Evolutionary conservation across 805 yeast species (phyloP).

Genomic region (Isabelozyma heimii): DNA sequence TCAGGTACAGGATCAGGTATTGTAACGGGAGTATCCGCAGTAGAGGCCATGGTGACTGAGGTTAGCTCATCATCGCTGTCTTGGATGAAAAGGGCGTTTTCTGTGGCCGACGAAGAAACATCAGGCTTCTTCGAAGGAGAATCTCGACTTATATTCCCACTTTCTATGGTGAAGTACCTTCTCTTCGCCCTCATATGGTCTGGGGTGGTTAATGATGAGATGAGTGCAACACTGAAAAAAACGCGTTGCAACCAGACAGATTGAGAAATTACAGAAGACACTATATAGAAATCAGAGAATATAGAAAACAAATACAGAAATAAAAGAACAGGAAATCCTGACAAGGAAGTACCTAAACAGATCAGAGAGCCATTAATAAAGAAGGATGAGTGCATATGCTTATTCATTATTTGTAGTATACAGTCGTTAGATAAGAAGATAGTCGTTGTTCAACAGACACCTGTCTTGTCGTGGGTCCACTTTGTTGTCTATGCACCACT

Average conservation of each 20-base stretch:
- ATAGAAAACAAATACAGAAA: too few species aligned
- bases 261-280: too few species aligned
- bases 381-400: too few species aligned
- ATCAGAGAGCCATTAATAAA: too few species aligned
- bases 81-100: conserved; percentile 5
- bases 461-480: conserved; percentile 23
- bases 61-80: conserved; percentile 3
- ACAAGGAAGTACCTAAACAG: too few species aligned
- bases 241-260: not conserved
- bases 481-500: conserved; percentile 27
- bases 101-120: not conserved
- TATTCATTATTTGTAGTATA: too few species aligned
- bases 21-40: too few species aligned
- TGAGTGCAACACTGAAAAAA: not conserved
- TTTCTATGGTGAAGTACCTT: conserved; percentile 1
- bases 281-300: too few species aligned
- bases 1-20: not conserved
- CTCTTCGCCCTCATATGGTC: conserved; percentile 2
- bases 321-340: too few species aligned
- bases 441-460: conserved; percentile 27
- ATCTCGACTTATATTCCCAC: not conserved
- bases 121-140: not conserved
- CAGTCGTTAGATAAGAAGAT: conserved; percentile 15
- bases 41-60: not conserved
- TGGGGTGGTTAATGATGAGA: not conserved